Percentiles rank a stretch among this genome's conserved stretches.
phyloP scores from a whole-genome alignment of 305 asterid species.

The Rubia peregrina region DNA sequence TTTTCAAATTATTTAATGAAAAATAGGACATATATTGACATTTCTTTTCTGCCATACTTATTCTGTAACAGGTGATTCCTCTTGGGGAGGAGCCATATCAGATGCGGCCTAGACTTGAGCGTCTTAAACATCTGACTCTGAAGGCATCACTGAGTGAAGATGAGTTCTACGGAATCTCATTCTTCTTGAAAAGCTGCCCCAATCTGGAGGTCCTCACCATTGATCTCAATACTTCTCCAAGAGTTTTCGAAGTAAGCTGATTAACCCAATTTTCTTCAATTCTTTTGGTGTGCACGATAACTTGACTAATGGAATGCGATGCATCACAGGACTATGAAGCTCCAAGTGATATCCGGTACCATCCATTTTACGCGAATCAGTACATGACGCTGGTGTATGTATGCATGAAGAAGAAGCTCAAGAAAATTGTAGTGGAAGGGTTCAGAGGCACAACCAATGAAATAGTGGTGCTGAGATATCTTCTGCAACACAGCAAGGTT shows the following conservation, averaged over 20 bases:
- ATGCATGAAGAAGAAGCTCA: conserved; percentile 15
- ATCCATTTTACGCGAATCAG: conserved; percentile 5
- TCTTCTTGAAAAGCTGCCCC: conserved; percentile 25
- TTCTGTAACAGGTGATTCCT: conserved; percentile 15
- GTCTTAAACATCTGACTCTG: conserved; percentile 16
- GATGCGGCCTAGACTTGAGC: conserved; percentile 13
- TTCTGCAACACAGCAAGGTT: conserved; percentile 10
- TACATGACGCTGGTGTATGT: background rate
- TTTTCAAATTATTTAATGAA: no score
- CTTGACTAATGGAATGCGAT: background rate
- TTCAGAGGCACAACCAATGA: conserved; percentile 23
- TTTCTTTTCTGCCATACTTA: no score
- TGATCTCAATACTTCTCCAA: conserved; percentile 8
- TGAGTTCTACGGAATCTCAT: conserved; percentile 27
- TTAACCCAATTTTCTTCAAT: background rate
- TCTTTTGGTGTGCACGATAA: background rate
- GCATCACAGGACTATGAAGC: conserved; percentile 14
- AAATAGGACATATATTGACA: no score
- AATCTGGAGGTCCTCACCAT: conserved; percentile 18
- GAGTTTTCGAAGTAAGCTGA: conserved; percentile 12
- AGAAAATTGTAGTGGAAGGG: conserved; percentile 15
- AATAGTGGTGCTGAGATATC: conserved; percentile 14
- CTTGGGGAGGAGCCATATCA: background rate
- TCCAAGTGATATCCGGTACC: conserved; percentile 5
- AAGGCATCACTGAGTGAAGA: conserved; percentile 17